Percentiles rank a stretch among this genome's conserved stretches.
phyloP scores from a whole-genome alignment of 2,329 filamentous ascomycete genomes.

The Ascochyta pisi region DNA sequence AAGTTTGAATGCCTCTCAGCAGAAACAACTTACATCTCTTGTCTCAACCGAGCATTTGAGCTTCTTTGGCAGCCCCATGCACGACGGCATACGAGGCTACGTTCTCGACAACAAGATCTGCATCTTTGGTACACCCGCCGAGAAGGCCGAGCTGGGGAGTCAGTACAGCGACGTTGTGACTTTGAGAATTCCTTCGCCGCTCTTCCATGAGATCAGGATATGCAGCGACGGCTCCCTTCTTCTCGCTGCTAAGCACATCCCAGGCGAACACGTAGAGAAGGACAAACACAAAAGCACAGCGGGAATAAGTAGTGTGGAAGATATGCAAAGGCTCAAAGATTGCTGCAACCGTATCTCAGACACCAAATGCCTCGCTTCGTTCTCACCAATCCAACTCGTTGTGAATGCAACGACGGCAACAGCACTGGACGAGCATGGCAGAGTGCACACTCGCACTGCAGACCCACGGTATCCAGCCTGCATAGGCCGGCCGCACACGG shows the following conservation, averaged over 20 bases:
- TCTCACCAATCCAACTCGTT: slow-evolving; percentile 8
- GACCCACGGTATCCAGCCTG: slow-evolving; percentile 36
- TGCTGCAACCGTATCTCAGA: not conserved
- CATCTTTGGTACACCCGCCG: slow-evolving; percentile 19
- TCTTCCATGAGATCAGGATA: not conserved
- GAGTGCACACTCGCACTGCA: slow-evolving; percentile 29
- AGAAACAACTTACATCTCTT: not conserved
- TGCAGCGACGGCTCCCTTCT: slow-evolving; percentile 7
- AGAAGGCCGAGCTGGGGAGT: not conserved
- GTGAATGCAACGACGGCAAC: slow-evolving; percentile 35
- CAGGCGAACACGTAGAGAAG: not conserved
- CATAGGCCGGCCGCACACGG: slow-evolving; percentile 28
- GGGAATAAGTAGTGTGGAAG: not conserved
- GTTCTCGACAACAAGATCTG: slow-evolving; percentile 9
- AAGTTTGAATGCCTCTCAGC: slow-evolving; percentile 22
- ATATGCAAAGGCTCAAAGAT: not conserved
- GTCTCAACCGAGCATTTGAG: not conserved
- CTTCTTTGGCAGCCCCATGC: slow-evolving; percentile 34
- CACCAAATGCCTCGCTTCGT: not conserved
- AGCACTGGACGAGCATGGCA: slow-evolving; percentile 21
- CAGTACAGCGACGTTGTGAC: not conserved
- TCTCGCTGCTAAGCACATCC: not conserved
- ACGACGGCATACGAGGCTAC: slow-evolving; percentile 31
- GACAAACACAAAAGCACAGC: not conserved
- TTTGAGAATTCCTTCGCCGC: not conserved